Evolutionary conservation across 2,329 filamentous ascomycete genomes (phyloP), one percentile per base, ranked within the genome.

Genomic region (Pestalotiopsis sp.): DNA sequence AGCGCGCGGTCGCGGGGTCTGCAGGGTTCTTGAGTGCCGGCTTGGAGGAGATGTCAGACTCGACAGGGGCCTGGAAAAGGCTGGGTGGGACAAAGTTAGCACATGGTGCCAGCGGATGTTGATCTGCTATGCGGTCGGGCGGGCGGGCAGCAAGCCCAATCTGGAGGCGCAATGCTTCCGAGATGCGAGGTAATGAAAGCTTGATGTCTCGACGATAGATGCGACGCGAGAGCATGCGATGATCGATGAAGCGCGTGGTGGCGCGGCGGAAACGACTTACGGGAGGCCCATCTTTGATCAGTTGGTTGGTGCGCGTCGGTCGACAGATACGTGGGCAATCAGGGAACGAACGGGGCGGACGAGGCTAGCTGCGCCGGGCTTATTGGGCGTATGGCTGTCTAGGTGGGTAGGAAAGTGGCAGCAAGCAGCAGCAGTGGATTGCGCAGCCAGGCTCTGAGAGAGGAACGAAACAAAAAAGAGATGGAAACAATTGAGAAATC

Each of bases 21-120:
- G 70, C 41, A 12, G 73, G 69, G 57, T 71, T 70, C 69, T 78
- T 83, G 49, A 73, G 72, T 31, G 78, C 70, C 41, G 78, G 66
- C 71, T 83, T 83, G 61, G 76, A 72, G 14, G 78, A 73, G 59
- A 83, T 67, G 70, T 84, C 82, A 62, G 83, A 83, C 72, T 84
- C 81, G 71, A 83, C 80, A 41, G 82, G 83, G 49, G 83, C 82
- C 66, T 84, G 74, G 71, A 84, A 86, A 39, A 86, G 77, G 71
- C 84, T 86, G 70, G 27, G 64, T 66, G 36, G 38, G 63, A 36
- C 49, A 39, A 57, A 17, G 39, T 66, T 45, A 66, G 49, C 27
- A 27, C 38, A 27, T 49, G 20, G 60, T 52, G 38, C 38, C 64
- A 20, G 25, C 27, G 17, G 25, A 39, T 36, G 31, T 36, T 36